Base-by-base conservation (phyloP, 805 yeast species). In the Yamadazyma kitorensis region DNA sequence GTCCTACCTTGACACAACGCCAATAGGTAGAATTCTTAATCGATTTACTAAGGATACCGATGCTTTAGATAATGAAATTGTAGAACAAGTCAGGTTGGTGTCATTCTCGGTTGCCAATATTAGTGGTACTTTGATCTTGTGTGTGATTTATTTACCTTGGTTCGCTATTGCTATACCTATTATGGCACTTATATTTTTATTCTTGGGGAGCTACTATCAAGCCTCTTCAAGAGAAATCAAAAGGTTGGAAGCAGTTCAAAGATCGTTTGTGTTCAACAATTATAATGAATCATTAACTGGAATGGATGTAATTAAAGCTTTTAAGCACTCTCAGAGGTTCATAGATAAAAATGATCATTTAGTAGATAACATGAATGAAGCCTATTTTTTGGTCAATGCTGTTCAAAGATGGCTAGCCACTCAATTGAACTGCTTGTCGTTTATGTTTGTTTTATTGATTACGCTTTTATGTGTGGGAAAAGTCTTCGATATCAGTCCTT, bases 11-110 rank as follows among this genome's bases (percentile, higher is more conserved):
- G 96, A 88, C 51, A 77, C 86, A 7, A 84, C 94, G 0, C 96
- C 96, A 14, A 72, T 85, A 65, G 96, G 96, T 2, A 71, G 96
- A 45, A 80, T 87, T 39, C 64, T 88, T 54, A 87, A 86, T 60
- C 68, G 95, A 45, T 86, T 86, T 55, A 86, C 95, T 2, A 86
- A 86, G 48, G 96, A 87, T 57, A 82, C 93, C 0, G 95, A 87
- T 54, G 77, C 80, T 6, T 62, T 86, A 54, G 95, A 87, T 51
- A 86, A 85, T 52, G 91, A 83, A 56, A 62, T 86, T 39, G 73
- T 78, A 34, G 87, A 83, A 53, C 84, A 81, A 49, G 44, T 82
- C 23, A 70, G 91, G 45, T 54, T 80, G 56, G 66, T 83, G 29
- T 45, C 81, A 31, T 76, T 68, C 45, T 76, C 81, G 4, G 37